A percentile compares a stretch with the other conserved stretches of the same genome.
phyloP scores from a whole-genome alignment of 2,329 filamentous ascomycete genomes.

The Fusarium buharicum region DNA sequence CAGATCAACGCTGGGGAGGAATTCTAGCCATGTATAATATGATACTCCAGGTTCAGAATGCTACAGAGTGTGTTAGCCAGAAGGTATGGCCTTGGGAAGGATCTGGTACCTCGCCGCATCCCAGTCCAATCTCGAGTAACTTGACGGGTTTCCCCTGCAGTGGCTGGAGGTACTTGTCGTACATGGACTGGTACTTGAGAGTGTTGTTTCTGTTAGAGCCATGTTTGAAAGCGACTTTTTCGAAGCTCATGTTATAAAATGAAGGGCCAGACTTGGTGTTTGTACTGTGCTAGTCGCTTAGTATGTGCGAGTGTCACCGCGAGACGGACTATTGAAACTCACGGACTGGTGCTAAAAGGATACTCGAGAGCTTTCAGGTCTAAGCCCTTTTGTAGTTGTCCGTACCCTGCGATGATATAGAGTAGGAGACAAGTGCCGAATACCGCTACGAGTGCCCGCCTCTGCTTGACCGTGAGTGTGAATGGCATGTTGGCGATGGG shows the following conservation, averaged over 20 bases:
- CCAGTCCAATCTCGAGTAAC: constrained; percentile 56
- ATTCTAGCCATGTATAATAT: constrained; percentile 56
- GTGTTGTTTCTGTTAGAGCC: constrained; percentile 54
- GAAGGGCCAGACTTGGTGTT: too few relatives aligned
- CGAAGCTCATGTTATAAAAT: too few relatives aligned
- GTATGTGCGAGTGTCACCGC: too few relatives aligned
- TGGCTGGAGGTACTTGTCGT: constrained; percentile 52
- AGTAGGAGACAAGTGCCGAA: constrained; percentile 69
- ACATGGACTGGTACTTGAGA: constrained; percentile 55
- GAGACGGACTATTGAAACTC: too few relatives aligned
- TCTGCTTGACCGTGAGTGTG: neutral
- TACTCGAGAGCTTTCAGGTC: neutral
- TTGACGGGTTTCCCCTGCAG: constrained; percentile 50
- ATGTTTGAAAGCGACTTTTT: constrained; percentile 47
- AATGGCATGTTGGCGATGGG: neutral
- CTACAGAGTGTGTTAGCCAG: constrained; percentile 20
- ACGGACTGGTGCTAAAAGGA: too few relatives aligned
- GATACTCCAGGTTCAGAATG: constrained; percentile 52
- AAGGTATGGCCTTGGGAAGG: neutral
- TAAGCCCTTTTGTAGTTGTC: neutral
- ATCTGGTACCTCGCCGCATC: constrained; percentile 51
- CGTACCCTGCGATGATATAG: neutral
- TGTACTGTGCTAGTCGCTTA: too few relatives aligned
- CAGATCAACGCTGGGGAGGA: constrained; percentile 52
- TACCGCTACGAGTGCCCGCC: constrained; percentile 52